A percentile compares a stretch with the other conserved stretches of the same genome.
Conservation (phyloP, 169 alveolate genomes). For the Plasmodium vivax region DNA sequence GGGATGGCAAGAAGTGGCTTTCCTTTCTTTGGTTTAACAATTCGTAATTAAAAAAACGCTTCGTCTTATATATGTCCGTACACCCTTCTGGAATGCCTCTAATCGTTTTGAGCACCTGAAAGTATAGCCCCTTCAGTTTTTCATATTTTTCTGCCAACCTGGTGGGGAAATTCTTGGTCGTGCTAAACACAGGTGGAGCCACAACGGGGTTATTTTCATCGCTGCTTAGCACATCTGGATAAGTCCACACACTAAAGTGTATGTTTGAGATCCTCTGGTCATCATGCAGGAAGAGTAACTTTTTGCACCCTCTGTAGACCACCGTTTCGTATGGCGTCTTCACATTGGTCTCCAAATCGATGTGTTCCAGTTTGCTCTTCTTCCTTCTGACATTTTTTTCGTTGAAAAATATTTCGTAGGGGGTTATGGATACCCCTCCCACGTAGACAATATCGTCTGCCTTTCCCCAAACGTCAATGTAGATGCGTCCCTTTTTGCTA, state of each 20-base stretch:
- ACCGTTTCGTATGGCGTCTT: conserved; percentile 51
- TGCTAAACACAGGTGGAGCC: conserved; percentile 33
- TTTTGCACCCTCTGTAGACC: conserved; percentile 62
- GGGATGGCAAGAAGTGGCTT: conserved; percentile 71
- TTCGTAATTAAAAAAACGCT: conserved; percentile 75
- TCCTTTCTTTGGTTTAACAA: conserved; percentile 77
- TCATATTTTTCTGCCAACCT: conserved; percentile 64
- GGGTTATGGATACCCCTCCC: conserved; percentile 76
- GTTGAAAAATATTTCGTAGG: conserved; percentile 80
- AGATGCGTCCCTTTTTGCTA: conserved; percentile 75
- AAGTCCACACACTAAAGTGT: conserved; percentile 65
- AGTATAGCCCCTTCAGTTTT: conserved; percentile 27
- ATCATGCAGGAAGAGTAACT: conserved; percentile 38
- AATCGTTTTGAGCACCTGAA: conserved; percentile 51
- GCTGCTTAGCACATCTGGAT: conserved; percentile 34
- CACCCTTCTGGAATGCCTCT: conserved; percentile 43
- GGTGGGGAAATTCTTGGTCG: conserved; percentile 42
- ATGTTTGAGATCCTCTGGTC: conserved; percentile 59
- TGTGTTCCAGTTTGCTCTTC: conserved; percentile 49
- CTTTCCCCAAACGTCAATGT: conserved; percentile 84
- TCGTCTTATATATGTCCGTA: conserved; percentile 18
- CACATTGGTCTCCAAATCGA: conserved; percentile 67
- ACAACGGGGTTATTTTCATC: background rate
- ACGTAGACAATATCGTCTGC: conserved; percentile 75
- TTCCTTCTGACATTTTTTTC: conserved; percentile 73